These are phyloP conservation scores for Termitomyces sp. DNA, from an alignment of 768 basidiomycete species.

Conservation along the genomic window DNA sequence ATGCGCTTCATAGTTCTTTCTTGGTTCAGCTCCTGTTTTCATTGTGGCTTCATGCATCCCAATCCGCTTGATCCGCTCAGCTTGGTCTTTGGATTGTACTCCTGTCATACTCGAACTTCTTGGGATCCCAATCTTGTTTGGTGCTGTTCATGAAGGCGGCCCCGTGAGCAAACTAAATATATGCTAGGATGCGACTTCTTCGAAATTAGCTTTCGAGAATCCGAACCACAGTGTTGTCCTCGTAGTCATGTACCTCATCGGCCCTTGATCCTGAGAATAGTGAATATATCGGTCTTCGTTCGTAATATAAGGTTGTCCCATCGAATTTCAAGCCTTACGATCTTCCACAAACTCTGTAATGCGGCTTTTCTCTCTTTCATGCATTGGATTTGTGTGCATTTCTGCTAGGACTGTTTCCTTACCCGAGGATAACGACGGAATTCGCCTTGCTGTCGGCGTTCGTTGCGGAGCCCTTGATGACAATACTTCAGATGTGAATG, in stretches of 20 bases:
- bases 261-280: not conserved
- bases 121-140: not conserved
- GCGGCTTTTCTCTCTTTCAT: not conserved
- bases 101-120: not conserved
- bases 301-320: not conserved
- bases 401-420: not conserved
- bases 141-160: not conserved
- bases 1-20: not conserved
- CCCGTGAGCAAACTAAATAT: not conserved
- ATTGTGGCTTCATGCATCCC: not conserved
- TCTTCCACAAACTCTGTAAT: not conserved
- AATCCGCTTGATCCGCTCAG: not conserved
- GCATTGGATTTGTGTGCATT: not conserved
- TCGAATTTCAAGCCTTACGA: not conserved
- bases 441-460: slow-evolving; percentile 42
- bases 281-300: not conserved
- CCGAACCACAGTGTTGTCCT: not conserved
- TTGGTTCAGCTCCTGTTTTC: not conserved
- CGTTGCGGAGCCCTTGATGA: slow-evolving; percentile 36
- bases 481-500: slow-evolving; percentile 39
- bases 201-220: not conserved
- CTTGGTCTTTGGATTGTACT: not conserved
- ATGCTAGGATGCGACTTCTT: not conserved
- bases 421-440: slow-evolving; percentile 18
- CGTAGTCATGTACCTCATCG: not conserved